These are phyloP conservation scores for Solanum pimpinellifolium DNA, from an alignment of 257 asterid genomes.

Conservation along the genomic window DNA sequence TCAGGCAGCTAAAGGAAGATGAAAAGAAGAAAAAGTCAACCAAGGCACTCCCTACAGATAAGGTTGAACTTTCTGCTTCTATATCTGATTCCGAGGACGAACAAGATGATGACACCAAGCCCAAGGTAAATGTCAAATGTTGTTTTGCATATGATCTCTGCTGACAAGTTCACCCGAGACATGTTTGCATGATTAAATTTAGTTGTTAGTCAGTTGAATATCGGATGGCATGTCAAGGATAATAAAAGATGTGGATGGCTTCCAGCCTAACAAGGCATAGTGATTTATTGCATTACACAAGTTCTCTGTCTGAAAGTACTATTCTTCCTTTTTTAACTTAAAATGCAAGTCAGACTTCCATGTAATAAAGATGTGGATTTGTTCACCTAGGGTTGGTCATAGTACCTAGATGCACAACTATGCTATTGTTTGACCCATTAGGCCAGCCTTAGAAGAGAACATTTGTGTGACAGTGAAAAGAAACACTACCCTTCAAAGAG, in stretches of 20 bases:
- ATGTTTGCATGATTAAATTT: background rate
- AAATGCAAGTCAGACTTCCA: background rate
- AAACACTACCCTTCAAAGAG: background rate
- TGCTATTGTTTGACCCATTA: background rate
- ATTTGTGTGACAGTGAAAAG: background rate
- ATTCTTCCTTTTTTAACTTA: background rate
- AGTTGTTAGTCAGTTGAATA: background rate
- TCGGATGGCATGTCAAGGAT: background rate
- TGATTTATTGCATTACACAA: background rate
- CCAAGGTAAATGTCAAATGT: constrained; percentile 39
- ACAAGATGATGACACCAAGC: constrained; percentile 37
- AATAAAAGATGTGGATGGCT: background rate
- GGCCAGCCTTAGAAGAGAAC: background rate
- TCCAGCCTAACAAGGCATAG: background rate
- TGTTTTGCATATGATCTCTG: background rate
- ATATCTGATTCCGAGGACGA: constrained; percentile 45
- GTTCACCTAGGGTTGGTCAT: background rate
- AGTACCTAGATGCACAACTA: background rate
- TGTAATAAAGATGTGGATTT: background rate
- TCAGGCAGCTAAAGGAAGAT: constrained; percentile 72
- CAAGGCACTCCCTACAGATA: constrained; percentile 38
- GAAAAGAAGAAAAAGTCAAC: constrained; percentile 46
- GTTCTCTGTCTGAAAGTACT: background rate
- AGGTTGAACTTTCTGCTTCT: constrained; percentile 33
- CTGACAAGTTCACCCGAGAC: background rate